Evolutionary conservation across 1,284 basidiomycete genomes (phyloP).

Genomic region (Waitea zeae): DNA sequence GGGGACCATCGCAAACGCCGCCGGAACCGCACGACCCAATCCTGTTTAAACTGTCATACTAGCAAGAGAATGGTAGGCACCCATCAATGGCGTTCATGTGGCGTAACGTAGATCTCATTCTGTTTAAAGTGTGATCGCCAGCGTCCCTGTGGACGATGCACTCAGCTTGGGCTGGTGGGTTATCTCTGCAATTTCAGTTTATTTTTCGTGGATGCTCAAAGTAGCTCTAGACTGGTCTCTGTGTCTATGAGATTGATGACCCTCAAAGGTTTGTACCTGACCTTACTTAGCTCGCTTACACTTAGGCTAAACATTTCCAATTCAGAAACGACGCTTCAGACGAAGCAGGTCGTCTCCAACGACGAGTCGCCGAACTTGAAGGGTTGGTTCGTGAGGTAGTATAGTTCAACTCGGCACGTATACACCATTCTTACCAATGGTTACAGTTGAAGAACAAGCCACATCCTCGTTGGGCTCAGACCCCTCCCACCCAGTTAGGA

Average conservation of each 20-base stretch:
- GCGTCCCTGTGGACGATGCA: slow-evolving; percentile 57
- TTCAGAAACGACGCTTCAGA: slow-evolving; percentile 20
- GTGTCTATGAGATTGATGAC: slow-evolving; percentile 75
- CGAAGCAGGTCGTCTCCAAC: slow-evolving; percentile 49
- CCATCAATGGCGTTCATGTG: background rate
- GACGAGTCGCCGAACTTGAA: slow-evolving; percentile 68
- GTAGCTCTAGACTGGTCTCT: slow-evolving; percentile 47
- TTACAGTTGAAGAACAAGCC: slow-evolving; percentile 47
- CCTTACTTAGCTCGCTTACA: background rate
- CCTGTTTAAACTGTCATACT: slow-evolving; percentile 52
- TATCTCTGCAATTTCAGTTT: background rate
- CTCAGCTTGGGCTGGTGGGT: slow-evolving; percentile 49
- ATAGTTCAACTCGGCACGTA: slow-evolving; percentile 1
- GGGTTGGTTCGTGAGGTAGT: slow-evolving; percentile 63
- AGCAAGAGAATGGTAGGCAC: slow-evolving; percentile 64
- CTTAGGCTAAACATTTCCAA: background rate
- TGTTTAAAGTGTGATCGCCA: slow-evolving; percentile 44
- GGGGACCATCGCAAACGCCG: slow-evolving; percentile 36
- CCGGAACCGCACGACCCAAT: slow-evolving; percentile 47
- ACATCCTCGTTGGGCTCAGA: slow-evolving; percentile 43
- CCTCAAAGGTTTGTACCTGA: slow-evolving; percentile 31
- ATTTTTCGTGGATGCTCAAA: slow-evolving; percentile 1
- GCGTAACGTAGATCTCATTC: slow-evolving; percentile 3
- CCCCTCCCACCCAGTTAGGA: slow-evolving; percentile 7
- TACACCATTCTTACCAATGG: slow-evolving; percentile 4